Evolutionary conservation across 306 rosid species (phyloP).

Genomic region (Spatholobus suberectus): DNA sequence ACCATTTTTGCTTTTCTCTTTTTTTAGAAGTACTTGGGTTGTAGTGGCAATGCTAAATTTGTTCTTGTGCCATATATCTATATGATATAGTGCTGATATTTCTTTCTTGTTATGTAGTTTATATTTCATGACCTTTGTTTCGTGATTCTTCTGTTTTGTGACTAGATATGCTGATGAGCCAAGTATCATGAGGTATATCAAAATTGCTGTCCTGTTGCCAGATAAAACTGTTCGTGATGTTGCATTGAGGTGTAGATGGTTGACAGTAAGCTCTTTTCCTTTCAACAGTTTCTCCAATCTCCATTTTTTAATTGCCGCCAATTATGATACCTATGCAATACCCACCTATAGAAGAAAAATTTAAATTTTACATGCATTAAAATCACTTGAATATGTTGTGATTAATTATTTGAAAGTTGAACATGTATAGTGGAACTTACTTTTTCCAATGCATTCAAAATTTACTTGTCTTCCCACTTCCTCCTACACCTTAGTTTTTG

Average conservation of each 20-base stretch:
- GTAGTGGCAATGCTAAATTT: background rate
- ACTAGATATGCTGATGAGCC: slow-evolving; percentile 86
- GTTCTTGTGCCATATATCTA: slow-evolving; percentile 2
- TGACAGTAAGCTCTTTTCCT: slow-evolving; percentile 78
- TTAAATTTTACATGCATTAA: background rate
- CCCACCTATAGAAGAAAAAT: background rate
- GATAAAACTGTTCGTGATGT: slow-evolving; percentile 99
- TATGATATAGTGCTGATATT: slow-evolving; percentile 16
- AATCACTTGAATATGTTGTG: background rate
- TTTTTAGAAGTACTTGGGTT: background rate
- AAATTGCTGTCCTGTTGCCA: slow-evolving; percentile 87
- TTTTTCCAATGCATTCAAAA: slow-evolving; percentile 31
- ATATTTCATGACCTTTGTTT: slow-evolving; percentile 19
- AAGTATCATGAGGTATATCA: slow-evolving; percentile 91
- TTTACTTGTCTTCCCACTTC: background rate
- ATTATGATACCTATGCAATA: slow-evolving; percentile 7
- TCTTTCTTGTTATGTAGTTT: slow-evolving; percentile 15
- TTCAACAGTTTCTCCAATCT: slow-evolving; percentile 20
- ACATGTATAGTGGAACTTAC: slow-evolving; percentile 23
- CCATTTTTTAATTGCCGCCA: slow-evolving; percentile 20
- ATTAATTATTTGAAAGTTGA: slow-evolving; percentile 2
- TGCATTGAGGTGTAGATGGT: slow-evolving; percentile 99
- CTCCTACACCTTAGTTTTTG: slow-evolving; percentile 12
- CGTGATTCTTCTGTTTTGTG: slow-evolving; percentile 32
- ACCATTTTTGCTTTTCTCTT: slow-evolving; percentile 9